Evolutionary conservation across 2,329 filamentous ascomycete species (phyloP).

Genomic region (Nemania bipapillata): DNA sequence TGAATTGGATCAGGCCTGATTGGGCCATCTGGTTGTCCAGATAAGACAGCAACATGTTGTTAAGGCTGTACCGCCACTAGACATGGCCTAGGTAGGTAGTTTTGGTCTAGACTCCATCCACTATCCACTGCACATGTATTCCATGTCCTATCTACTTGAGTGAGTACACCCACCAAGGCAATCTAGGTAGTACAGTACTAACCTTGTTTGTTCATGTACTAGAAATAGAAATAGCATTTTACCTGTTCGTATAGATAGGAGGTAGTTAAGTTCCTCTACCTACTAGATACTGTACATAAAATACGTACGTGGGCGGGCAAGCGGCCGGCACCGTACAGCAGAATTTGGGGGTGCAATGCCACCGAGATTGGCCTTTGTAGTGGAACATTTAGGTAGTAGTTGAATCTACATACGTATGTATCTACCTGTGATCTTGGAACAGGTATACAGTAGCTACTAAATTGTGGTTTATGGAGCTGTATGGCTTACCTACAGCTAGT

Average conservation of each 20-base stretch:
- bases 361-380: constrained; percentile 15
- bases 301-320: background rate
- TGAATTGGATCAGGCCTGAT: background rate
- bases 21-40: background rate
- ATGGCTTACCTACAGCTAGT: no score
- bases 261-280: no score
- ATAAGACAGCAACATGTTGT: background rate
- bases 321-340: constrained; percentile 11
- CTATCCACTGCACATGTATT: background rate
- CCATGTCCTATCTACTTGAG: background rate
- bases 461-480: no score
- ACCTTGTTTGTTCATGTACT: constrained; percentile 18
- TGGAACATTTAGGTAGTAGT: no score
- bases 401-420: no score
- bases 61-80: background rate
- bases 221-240: constrained; percentile 10
- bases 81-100: background rate
- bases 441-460: no score
- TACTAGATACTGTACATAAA: background rate
- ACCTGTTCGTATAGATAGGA: background rate
- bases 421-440: no score
- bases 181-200: no score
- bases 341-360: constrained; percentile 23
- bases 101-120: constrained; percentile 8
- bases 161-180: no score